Percentiles rank a stretch among this genome's conserved stretches.
Evolutionary conservation across 116 monocot species (phyloP).

Genomic region (Papilionanthe hybrid): DNA sequence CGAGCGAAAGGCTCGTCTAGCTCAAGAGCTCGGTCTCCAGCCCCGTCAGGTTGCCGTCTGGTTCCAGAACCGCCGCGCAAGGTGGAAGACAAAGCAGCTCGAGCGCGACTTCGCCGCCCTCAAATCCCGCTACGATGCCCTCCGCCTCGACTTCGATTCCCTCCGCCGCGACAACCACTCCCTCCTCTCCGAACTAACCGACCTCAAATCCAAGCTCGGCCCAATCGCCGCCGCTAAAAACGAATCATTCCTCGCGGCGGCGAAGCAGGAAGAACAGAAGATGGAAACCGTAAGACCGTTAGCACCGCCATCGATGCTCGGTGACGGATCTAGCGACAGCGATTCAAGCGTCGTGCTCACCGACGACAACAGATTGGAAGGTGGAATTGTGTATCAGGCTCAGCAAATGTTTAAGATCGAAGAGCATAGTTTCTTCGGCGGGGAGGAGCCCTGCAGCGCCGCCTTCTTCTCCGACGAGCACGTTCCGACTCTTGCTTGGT

Average conservation of each 20-base stretch:
- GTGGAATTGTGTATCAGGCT: slow-evolving; percentile 17
- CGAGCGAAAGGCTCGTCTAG: slow-evolving; percentile 61
- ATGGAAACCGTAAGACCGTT: not conserved
- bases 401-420: slow-evolving; percentile 32
- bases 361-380: slow-evolving; percentile 2
- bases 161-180: slow-evolving; percentile 39
- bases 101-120: slow-evolving; percentile 65
- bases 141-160: slow-evolving; percentile 39
- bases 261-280: slow-evolving; percentile 8
- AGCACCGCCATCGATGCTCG: not conserved
- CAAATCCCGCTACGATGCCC: slow-evolving; percentile 41
- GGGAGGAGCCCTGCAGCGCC: slow-evolving; percentile 40
- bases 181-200: slow-evolving; percentile 40
- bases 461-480: slow-evolving; percentile 62
- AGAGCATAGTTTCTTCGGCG: slow-evolving; percentile 25
- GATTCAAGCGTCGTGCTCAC: slow-evolving; percentile 34
- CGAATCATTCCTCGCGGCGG: slow-evolving; percentile 3
- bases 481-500: slow-evolving; percentile 39
- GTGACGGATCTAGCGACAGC: slow-evolving; percentile 36
- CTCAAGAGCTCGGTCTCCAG: slow-evolving; percentile 63
- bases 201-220: not conserved
- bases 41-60: slow-evolving; percentile 81
- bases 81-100: slow-evolving; percentile 82
- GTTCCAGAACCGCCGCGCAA: slow-evolving; percentile 85
- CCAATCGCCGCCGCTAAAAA: slow-evolving; percentile 12